These are phyloP conservation scores for Mortierella sp. DNA, from an alignment of 371 early-diverging fungal genomes.

Conservation along the genomic window DNA sequence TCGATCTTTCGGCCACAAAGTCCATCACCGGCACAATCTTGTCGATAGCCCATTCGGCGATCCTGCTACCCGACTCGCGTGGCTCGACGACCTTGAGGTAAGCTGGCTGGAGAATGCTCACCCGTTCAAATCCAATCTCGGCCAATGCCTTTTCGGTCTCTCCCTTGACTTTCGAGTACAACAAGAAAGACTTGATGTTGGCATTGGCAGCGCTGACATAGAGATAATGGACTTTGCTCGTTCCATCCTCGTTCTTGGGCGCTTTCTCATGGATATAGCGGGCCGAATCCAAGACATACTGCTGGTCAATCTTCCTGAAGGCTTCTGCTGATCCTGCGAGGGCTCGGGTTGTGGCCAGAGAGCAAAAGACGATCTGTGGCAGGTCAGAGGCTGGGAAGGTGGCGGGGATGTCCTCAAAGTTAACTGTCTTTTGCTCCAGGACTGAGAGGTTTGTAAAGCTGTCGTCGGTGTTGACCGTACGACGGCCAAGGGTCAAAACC, in stretches of 20 bases:
- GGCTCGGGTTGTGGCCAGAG: conserved; percentile 77
- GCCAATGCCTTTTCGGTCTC: conserved; percentile 74
- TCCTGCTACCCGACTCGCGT: conserved; percentile 4
- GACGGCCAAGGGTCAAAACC: conserved; percentile 73
- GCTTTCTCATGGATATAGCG: conserved; percentile 72
- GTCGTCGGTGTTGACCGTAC: conserved; percentile 30
- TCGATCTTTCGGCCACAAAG: conserved; percentile 15
- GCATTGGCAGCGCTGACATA: conserved; percentile 72
- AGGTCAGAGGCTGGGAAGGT: conserved; percentile 31
- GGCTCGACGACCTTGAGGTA: conserved; percentile 62
- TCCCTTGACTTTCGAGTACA: conserved; percentile 82
- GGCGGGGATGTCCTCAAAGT: conserved; percentile 59
- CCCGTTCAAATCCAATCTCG: conserved; percentile 70
- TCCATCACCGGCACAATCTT: conserved; percentile 32
- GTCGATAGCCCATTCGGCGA: conserved; percentile 15
- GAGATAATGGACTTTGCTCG: conserved; percentile 69
- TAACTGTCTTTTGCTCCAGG: conserved; percentile 58
- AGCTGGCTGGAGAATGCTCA: conserved; percentile 75
- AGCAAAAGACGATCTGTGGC: conserved; percentile 69
- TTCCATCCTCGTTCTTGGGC: conserved; percentile 45
- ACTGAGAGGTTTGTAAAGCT: conserved; percentile 22
- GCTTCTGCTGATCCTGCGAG: conserved; percentile 74
- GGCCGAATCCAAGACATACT: conserved; percentile 75
- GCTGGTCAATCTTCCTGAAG: conserved; percentile 80
- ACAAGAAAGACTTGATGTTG: conserved; percentile 67